These are phyloP conservation scores for Kurtzmaniella natalensis DNA, from an alignment of 1,139 yeast genomes.

Conservation along the genomic window DNA sequence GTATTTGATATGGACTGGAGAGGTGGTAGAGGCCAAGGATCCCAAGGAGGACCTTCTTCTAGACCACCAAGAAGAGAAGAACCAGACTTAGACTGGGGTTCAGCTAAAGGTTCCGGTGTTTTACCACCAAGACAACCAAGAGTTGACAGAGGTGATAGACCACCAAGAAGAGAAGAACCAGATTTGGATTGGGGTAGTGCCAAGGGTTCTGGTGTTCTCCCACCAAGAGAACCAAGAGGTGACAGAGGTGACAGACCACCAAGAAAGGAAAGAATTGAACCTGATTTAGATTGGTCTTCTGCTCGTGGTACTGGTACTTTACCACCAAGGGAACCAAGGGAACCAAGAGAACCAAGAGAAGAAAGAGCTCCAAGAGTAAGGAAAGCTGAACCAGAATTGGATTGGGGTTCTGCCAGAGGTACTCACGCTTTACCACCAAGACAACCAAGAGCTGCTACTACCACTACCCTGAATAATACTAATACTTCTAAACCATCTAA, in stretches of 20 bases:
- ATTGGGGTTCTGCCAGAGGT: slow-evolving; percentile 57
- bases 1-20: slow-evolving; percentile 46
- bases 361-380: slow-evolving; percentile 35
- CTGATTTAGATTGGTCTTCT: slow-evolving; percentile 43
- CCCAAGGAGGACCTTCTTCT: slow-evolving; percentile 21
- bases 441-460: slow-evolving; percentile 13
- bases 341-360: slow-evolving; percentile 17
- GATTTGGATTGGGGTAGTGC: slow-evolving; percentile 43
- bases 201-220: slow-evolving; percentile 16
- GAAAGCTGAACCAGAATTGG: slow-evolving; percentile 49
- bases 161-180: slow-evolving; percentile 29
- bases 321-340: slow-evolving; percentile 17
- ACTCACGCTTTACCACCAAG: slow-evolving; percentile 27
- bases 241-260: slow-evolving; percentile 25
- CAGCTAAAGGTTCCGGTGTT: slow-evolving; percentile 22
- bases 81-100: slow-evolving; percentile 38
- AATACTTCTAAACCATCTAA: slow-evolving; percentile 6
- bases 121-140: slow-evolving; percentile 29
- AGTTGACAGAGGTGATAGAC: slow-evolving; percentile 19
- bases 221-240: slow-evolving; percentile 30
- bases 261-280: slow-evolving; percentile 28
- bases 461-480: slow-evolving; percentile 13
- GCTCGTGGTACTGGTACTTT: slow-evolving; percentile 19
- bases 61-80: slow-evolving; percentile 24
- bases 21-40: slow-evolving; percentile 34